These are phyloP conservation scores for Sugiyamaella floridensis DNA, from an alignment of 805 yeast genomes.

Conservation along the genomic window DNA sequence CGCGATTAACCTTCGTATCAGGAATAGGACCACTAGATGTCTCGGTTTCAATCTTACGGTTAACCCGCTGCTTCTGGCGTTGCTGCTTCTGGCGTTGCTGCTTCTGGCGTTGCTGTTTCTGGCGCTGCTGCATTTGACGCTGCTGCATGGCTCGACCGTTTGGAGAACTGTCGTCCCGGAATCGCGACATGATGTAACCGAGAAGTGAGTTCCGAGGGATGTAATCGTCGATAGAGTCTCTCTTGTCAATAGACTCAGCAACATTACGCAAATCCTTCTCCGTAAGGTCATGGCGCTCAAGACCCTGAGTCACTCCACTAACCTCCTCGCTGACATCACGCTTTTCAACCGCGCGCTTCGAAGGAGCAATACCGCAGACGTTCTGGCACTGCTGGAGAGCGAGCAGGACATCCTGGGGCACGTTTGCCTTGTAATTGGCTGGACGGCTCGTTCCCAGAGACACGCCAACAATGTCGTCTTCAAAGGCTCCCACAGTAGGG, in stretches of 20 bases:
- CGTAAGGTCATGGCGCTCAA: background rate
- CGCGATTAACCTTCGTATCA: background rate
- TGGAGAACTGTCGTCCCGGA: background rate
- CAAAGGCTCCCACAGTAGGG: constrained; percentile 2
- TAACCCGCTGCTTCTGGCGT: background rate
- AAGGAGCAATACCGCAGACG: background rate
- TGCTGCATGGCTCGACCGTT: background rate
- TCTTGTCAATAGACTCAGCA: background rate
- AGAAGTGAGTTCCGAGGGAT: background rate
- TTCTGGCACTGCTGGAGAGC: background rate
- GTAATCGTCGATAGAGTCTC: background rate
- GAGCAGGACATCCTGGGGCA: background rate
- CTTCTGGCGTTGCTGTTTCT: background rate
- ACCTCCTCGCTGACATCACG: background rate
- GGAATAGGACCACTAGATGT: background rate
- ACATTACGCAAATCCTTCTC: background rate
- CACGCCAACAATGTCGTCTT: background rate
- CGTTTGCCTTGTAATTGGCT: background rate
- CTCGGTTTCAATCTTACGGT: background rate
- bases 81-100: constrained; percentile 2
- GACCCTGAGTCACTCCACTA: background rate
- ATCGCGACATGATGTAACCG: background rate
- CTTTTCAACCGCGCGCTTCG: background rate
- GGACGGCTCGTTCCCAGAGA: background rate
- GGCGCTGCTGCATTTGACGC: background rate